A percentile compares a stretch with the other conserved stretches of the same genome.
phyloP scores from a whole-genome alignment of 2,329 filamentous ascomycete genomes.

The Fusarium dimerum region DNA sequence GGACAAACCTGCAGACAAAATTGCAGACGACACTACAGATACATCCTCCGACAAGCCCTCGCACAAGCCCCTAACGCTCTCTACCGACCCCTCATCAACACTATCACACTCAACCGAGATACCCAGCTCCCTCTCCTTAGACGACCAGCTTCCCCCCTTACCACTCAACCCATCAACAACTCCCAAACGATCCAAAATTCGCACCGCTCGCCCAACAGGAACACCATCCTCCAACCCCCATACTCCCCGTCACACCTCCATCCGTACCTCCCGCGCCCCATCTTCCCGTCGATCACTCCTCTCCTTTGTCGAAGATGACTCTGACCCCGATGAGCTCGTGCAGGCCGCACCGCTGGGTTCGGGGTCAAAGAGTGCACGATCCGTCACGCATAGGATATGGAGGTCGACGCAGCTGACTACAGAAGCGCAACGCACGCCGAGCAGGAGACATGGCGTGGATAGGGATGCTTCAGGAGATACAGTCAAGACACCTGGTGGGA shows the following conservation, averaged over 20 bases:
- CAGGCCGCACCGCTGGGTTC: conserved; percentile 17
- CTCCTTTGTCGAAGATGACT: conserved; percentile 45
- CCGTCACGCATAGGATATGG: conserved; percentile 28
- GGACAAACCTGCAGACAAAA: neutral
- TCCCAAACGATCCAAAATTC: conserved; percentile 7
- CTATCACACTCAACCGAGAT: neutral
- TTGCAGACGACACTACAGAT: neutral
- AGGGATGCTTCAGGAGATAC: conserved; percentile 21
- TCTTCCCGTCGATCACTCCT: conserved; percentile 41
- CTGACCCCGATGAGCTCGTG: conserved; percentile 38
- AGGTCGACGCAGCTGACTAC: conserved; percentile 32
- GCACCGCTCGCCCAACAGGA: neutral
- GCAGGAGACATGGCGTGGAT: conserved; percentile 21
- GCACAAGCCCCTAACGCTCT: neutral
- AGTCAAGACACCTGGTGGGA: conserved; percentile 51
- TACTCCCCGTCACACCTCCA: conserved; percentile 28
- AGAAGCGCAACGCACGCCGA: conserved; percentile 30
- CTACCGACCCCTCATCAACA: neutral
- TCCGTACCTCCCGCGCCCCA: conserved; percentile 28
- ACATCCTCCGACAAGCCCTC: neutral
- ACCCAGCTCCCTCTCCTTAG: neutral
- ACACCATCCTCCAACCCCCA: conserved; percentile 27
- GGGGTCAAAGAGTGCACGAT: conserved; percentile 11
- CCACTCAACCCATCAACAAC: neutral
- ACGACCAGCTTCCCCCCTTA: neutral